Percentiles rank a stretch among this genome's conserved stretches.
Conservation (phyloP, 306 rosid species). For the Ormosia emarginata region DNA sequence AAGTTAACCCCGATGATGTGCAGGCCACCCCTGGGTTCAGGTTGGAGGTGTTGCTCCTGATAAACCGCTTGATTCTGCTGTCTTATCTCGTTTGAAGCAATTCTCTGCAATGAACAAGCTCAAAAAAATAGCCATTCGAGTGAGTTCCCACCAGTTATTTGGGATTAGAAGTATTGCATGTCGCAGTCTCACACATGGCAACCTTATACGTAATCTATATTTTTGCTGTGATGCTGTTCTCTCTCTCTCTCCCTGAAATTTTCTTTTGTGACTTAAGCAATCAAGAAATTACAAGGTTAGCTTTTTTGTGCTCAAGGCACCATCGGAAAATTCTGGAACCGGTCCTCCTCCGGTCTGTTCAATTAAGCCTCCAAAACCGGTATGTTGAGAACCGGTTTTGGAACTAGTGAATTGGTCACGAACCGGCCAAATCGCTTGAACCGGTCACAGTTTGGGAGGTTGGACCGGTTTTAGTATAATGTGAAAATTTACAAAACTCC, state of each 20-base stretch:
- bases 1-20: conserved; percentile 27
- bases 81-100: conserved; percentile 86
- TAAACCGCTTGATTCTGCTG: conserved; percentile 91
- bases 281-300: neutral
- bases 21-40: conserved; percentile 97
- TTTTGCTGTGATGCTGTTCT: neutral
- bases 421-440: too few relatives aligned
- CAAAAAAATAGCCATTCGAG: conserved; percentile 88
- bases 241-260: neutral
- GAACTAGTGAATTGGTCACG: too few relatives aligned
- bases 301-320: neutral
- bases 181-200: neutral
- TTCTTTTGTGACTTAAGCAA: neutral
- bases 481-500: too few relatives aligned
- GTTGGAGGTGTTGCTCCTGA: conserved; percentile 81
- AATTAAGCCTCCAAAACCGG: too few relatives aligned
- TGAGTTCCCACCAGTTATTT: conserved; percentile 45
- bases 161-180: neutral
- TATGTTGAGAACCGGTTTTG: too few relatives aligned
- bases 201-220: neutral
- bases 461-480: too few relatives aligned
- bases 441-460: too few relatives aligned
- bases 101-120: conserved; percentile 91
- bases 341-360: too few relatives aligned
- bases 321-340: too few relatives aligned